Base-by-base conservation (phyloP, 2,329 filamentous ascomycete species). In the Ophiostoma sp. region DNA sequence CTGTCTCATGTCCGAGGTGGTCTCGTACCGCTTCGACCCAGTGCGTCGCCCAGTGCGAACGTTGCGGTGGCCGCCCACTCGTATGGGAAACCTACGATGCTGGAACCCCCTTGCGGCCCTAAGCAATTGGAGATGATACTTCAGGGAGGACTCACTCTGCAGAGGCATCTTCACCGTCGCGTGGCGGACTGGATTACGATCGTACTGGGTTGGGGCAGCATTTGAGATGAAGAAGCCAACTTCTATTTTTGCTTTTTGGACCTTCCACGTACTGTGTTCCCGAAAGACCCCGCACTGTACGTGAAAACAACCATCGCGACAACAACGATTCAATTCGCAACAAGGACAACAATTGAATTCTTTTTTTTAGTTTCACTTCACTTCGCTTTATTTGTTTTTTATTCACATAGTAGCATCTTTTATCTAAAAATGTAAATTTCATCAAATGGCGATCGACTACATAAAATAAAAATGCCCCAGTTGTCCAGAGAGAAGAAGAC, bases 141-240 rank as follows among this genome's bases (percentile, higher is more conserved):
- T 89, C 85, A 91, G 90, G 87, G 89, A 90, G 89, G 89, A 73
- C 83, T 91, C 87, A 91, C 89, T 90, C 88, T 90, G 89, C 89
- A 91, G 88, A 91, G 89, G 82, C 81, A 85, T 89, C 86, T 89
- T 87, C 89, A 88, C 89, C 89, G 88, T 90, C 86, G 86, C 85
- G 85, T 91, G 89, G 90, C 90, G 89, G 84, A 85, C 83, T 89
- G 89, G 89, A 91, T 87, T 82, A 90, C 89, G 88, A 86, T 85
- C 84, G 85, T 83, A 85, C 80, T 85, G 87, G 87, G 87, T 82
- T 90, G 88, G 86, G 84, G 83, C 85, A 82, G 82, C 79, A 80
- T 80, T 82, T 82, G 85, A 85, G 87, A 87, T 88, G 84, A 87
- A 85, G 83, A 84, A 80, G 83, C 82, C 86, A 78, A 82, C 82